Percentiles rank a stretch among this genome's conserved stretches.
Conservation (phyloP, 441 rosid species). For the Breynia disticha region DNA sequence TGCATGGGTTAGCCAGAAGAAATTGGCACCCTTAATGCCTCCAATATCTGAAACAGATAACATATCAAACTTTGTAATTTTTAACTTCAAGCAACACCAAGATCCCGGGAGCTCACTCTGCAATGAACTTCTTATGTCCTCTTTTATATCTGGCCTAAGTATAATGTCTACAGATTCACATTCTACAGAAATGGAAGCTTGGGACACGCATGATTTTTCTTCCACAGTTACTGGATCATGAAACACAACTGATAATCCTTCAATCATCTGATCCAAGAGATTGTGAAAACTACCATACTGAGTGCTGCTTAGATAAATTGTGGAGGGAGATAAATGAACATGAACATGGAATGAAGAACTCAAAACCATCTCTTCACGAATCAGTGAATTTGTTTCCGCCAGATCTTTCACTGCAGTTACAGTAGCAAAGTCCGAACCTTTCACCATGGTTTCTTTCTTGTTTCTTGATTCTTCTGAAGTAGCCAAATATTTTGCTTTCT, state of each 20-base stretch:
- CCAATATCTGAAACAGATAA: conserved; percentile 75
- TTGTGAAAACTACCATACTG: conserved; percentile 35
- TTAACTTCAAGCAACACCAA: conserved; percentile 64
- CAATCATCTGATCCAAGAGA: conserved; percentile 47
- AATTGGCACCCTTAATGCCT: conserved; percentile 47
- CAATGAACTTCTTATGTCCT: conserved; percentile 41
- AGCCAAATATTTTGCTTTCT: conserved; percentile 73
- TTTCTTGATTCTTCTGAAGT: conserved; percentile 46
- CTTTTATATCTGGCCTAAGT: conserved; percentile 51
- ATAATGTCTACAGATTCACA: conserved; percentile 69
- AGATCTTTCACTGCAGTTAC: conserved; percentile 46
- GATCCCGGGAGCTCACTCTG: conserved; percentile 90
- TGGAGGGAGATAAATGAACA: conserved; percentile 39
- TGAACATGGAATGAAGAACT: conserved; percentile 63
- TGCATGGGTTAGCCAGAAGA: conserved; percentile 76
- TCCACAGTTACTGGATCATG: conserved; percentile 18
- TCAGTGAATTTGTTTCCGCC: conserved; percentile 46
- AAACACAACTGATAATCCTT: conserved; percentile 32
- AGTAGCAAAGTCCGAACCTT: conserved; percentile 67
- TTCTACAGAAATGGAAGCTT: conserved; percentile 61
- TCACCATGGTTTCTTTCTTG: conserved; percentile 35
- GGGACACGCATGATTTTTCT: conserved; percentile 31
- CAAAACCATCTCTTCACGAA: conserved; percentile 53
- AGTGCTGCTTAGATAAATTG: conserved; percentile 37
- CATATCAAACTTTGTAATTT: conserved; percentile 47